Percentiles rank a stretch among this genome's conserved stretches.
Evolutionary conservation across 305 asterid species (phyloP).

Genomic region (Fraxinus angustifolia): DNA sequence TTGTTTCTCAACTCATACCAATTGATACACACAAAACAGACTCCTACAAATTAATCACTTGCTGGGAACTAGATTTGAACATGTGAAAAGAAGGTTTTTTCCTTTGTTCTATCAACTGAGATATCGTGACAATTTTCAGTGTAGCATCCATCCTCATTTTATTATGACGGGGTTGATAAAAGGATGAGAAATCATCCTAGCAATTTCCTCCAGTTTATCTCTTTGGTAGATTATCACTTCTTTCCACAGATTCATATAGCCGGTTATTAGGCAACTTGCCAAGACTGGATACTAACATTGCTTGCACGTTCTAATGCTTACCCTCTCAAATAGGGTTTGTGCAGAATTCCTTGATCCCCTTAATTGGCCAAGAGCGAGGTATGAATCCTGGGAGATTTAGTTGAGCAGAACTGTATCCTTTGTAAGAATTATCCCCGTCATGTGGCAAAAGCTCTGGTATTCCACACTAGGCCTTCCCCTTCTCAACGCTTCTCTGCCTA

Average conservation of each 20-base stretch:
- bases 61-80: background rate
- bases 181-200: background rate
- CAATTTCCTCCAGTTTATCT: background rate
- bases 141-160: background rate
- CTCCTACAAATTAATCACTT: background rate
- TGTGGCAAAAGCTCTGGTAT: background rate
- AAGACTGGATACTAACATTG: background rate
- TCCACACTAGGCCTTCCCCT: background rate
- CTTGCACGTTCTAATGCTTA: background rate
- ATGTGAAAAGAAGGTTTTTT: background rate
- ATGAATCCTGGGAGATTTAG: background rate
- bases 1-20: background rate
- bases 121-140: background rate
- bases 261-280: background rate
- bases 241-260: background rate
- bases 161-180: background rate
- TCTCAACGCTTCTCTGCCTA: background rate
- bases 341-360: background rate
- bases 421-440: background rate
- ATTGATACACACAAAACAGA: background rate
- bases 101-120: background rate
- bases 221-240: background rate
- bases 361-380: background rate
- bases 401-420: background rate
- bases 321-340: background rate